phyloP scores from a whole-genome alignment of 139 green algal species.

The Chlamydomonas schloesseri region DNA sequence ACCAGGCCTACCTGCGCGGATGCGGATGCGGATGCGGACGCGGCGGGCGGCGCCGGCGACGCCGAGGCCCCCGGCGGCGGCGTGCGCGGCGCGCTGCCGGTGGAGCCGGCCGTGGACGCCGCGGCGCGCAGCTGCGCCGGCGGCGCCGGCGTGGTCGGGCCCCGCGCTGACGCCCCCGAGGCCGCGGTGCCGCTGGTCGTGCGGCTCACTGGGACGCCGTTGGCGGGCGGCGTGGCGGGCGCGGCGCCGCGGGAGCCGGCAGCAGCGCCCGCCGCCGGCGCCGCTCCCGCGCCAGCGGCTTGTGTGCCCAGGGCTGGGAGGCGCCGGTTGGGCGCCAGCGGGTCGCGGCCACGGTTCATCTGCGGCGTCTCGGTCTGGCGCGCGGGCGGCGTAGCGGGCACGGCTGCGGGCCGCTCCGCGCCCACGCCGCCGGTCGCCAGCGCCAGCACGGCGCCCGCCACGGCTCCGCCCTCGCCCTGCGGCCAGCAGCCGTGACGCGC shows the following conservation, averaged over 20 bases:
- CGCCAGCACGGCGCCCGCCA: conserved; percentile 74
- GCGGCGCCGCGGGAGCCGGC: background rate
- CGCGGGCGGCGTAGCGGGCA: conserved; percentile 52
- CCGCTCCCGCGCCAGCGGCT: background rate
- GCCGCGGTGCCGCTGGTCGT: no score
- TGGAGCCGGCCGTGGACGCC: no score
- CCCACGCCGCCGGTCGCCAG: conserved; percentile 35
- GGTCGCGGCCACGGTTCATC: conserved; percentile 54
- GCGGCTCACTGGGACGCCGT: no score
- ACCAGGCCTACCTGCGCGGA: no score
- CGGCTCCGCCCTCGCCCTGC: conserved; percentile 72
- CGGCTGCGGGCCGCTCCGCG: background rate
- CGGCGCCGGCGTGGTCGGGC: no score
- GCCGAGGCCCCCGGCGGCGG: background rate
- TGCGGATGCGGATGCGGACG: background rate
- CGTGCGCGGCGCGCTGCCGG: no score
- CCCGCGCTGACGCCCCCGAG: no score
- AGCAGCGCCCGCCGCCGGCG: no score
- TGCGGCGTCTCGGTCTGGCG: conserved; percentile 58
- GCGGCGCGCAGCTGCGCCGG: no score
- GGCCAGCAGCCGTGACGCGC: background rate
- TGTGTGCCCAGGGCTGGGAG: background rate
- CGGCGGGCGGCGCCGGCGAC: background rate
- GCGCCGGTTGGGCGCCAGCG: background rate
- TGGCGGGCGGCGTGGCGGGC: no score